phyloP scores from a whole-genome alignment of 139 green algal genomes.

The Chlamydomonas schloesseri region DNA sequence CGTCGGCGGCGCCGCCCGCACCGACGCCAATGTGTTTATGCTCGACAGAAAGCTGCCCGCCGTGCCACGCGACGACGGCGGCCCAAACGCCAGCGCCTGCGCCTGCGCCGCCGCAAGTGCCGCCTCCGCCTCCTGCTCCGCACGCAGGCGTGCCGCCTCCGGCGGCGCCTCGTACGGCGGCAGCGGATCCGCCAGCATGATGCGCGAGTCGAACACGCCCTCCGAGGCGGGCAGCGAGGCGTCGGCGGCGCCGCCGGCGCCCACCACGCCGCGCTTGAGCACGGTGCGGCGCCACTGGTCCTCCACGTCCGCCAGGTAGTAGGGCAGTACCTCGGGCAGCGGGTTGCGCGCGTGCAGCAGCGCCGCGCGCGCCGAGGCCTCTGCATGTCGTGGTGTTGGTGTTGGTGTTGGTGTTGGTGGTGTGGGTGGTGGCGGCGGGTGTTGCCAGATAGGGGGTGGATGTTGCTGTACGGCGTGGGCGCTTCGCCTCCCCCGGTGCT shows the following conservation, averaged over 20 bases:
- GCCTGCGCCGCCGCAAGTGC: neutral
- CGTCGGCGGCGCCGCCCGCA: too few species aligned
- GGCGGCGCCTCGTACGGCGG: conserved; percentile 31
- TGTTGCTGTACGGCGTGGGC: too few species aligned
- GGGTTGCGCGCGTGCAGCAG: neutral
- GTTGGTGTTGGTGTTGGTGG: too few species aligned
- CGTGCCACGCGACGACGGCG: too few species aligned
- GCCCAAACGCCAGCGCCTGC: neutral
- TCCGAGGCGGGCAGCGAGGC: neutral
- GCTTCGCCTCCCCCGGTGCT: too few species aligned
- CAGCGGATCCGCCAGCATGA: conserved; percentile 23
- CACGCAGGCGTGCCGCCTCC: conserved; percentile 4
- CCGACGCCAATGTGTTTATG: too few species aligned
- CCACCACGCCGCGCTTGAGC: neutral
- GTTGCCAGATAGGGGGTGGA: too few species aligned
- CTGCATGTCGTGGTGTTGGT: neutral
- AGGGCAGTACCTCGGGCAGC: conserved; percentile 6
- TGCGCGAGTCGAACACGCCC: neutral
- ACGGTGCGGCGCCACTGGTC: conserved; percentile 38
- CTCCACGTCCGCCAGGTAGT: conserved; percentile 34
- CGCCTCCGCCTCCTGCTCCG: conserved; percentile 24
- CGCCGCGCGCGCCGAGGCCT: neutral
- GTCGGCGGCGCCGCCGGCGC: too few species aligned
- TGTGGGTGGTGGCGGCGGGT: neutral
- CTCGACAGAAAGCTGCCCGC: too few species aligned